Evolutionary conservation across 225 moss, liverwort and hornwort species (phyloP), one percentile per base, ranked within the genome.

Genomic region (Polytrichum commune): DNA sequence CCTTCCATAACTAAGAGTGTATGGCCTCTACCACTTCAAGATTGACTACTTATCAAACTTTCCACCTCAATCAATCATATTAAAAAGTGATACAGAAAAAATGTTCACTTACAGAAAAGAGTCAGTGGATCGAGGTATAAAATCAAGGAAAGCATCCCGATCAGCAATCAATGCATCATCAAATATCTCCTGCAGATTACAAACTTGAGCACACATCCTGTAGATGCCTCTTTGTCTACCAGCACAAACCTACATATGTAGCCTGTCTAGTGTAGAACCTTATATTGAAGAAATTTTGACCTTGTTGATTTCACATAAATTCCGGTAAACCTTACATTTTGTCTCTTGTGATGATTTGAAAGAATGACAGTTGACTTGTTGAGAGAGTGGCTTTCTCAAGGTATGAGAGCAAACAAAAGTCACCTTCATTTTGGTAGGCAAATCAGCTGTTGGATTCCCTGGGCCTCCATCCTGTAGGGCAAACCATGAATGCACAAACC

Each of bases 11-110:
- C 78, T 90, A 85, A 71, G 79, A 74, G 74, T 98, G 98, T 63
- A 98, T 98, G 75, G 90, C 92, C 61, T 93, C 95, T 35, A 98
- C 93, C 60, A 98, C 98, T 71, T 95, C 98, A 77, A n/a, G n/a
- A n/a, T n/a, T n/a, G n/a, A n/a, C 46, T 16, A 46, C 13, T 16
- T 13, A 46, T 16, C 16, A 16, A 13, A 46, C 1, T 4, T 46
- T n/a, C 13, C 46, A 46, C 16, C 13, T 16, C 46, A 46, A 46
- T 46, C 16, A 4, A 13, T 46, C 46, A 46, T 46, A 13, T 46
- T 46, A 4, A 46, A 38, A 72, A 19, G 20, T 62, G 6, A 64
- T 55, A 56, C 55, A 57, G 27, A 1, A 19, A 26, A 2, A 18
- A 4, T 7, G 22, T 38, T 62, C 58, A 62, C 93, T 87, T 87